A percentile compares a stretch with the other conserved stretches of the same genome.
These are phyloP conservation scores for Ophiocordyceps polyrhachis-furcata DNA, from an alignment of 2,329 filamentous ascomycete genomes.

Conservation along the genomic window DNA sequence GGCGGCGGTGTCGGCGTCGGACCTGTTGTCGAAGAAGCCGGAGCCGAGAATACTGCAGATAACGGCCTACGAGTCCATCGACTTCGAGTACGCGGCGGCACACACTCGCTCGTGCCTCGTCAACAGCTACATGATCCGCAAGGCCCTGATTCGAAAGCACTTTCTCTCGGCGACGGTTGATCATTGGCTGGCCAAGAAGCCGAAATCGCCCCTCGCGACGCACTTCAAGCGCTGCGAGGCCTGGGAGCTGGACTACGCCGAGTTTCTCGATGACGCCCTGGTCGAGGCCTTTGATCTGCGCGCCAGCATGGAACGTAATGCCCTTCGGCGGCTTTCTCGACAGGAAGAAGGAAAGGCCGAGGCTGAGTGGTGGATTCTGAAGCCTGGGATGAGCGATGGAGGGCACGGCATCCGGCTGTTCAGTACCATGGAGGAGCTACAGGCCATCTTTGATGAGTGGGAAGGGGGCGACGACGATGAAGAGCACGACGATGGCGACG, in stretches of 20 bases:
- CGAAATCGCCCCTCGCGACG: slow-evolving; percentile 43
- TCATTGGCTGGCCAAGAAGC: slow-evolving; percentile 74
- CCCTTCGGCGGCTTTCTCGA: slow-evolving; percentile 2
- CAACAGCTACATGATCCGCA: slow-evolving; percentile 89
- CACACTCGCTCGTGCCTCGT: slow-evolving; percentile 45
- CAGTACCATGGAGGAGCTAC: slow-evolving; percentile 66
- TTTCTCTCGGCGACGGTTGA: slow-evolving; percentile 71
- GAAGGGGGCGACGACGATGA: slow-evolving; percentile 52
- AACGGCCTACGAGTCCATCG: slow-evolving; percentile 67
- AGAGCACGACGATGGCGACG: slow-evolving; percentile 24
- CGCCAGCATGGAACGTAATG: slow-evolving; percentile 57
- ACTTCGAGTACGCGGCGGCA: slow-evolving; percentile 56
- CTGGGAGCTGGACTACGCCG: slow-evolving; percentile 91
- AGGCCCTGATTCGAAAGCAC: slow-evolving; percentile 91
- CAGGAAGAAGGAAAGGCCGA: slow-evolving; percentile 4
- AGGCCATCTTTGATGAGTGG: slow-evolving; percentile 80
- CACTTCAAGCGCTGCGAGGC: slow-evolving; percentile 65
- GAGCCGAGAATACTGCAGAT: slow-evolving; percentile 50
- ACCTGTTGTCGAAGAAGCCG: slow-evolving; percentile 14
- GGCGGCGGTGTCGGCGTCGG: too few relatives aligned
- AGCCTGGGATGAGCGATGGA: slow-evolving; percentile 92
- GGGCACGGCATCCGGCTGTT: slow-evolving; percentile 89
- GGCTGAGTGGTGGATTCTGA: slow-evolving; percentile 91
- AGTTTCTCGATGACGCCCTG: slow-evolving; percentile 87
- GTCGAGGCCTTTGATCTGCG: slow-evolving; percentile 77